These are phyloP conservation scores for Aspergillus avenaceus DNA, from an alignment of 495 filamentous ascomycete species.

Conservation along the genomic window DNA sequence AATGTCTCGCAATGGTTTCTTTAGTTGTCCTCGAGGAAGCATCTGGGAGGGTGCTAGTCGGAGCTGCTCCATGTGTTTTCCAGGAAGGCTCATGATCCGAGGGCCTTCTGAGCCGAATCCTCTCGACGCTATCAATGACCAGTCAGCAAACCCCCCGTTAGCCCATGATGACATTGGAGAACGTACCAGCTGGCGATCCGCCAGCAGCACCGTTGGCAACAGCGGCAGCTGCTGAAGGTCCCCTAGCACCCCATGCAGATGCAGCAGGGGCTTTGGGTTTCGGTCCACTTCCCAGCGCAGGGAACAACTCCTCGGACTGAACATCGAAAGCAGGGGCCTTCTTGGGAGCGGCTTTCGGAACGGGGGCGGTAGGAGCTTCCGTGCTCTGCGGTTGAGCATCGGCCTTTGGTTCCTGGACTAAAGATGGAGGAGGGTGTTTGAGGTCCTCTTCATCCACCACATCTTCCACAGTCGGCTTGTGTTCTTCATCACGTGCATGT, in stretches of 20 bases:
- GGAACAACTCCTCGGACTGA: constrained; percentile 84
- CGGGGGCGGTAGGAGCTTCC: constrained; percentile 16
- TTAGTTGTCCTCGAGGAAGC: constrained; percentile 68
- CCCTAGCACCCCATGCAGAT: constrained; percentile 67
- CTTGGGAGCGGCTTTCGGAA: constrained; percentile 38
- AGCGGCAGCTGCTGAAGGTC: constrained; percentile 50
- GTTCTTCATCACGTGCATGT: constrained; percentile 62
- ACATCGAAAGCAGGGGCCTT: constrained; percentile 61
- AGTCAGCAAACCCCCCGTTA: constrained; percentile 1
- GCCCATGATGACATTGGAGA: not conserved
- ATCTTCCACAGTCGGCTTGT: constrained; percentile 74
- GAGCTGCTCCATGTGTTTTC: constrained; percentile 72
- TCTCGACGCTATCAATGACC: not conserved
- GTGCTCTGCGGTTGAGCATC: constrained; percentile 15
- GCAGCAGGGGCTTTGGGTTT: constrained; percentile 58
- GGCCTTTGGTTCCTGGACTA: constrained; percentile 30
- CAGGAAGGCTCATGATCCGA: constrained; percentile 65
- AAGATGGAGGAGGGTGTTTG: constrained; percentile 51
- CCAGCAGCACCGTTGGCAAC: constrained; percentile 54
- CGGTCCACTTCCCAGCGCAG: constrained; percentile 71
- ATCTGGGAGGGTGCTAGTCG: constrained; percentile 68
- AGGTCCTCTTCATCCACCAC: constrained; percentile 74
- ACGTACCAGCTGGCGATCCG: constrained; percentile 45
- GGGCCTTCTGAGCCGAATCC: constrained; percentile 35
- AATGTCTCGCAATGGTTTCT: constrained; percentile 76